Evolutionary conservation across 164 flowering plant genomes (phyloP).

Genomic region (Vitis vinifera): ASM3070453v1 NC_081807.1:2654501-2655000

Average conservation of each 20-base stretch:
- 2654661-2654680: not conserved
- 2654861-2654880: not conserved
- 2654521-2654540: too few species aligned
- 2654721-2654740: not conserved
- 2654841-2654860: not conserved
- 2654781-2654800: too few species aligned
- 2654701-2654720: not conserved
- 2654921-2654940: not conserved
- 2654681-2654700: not conserved
- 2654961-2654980: not conserved
- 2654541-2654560: too few species aligned
- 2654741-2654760: not conserved
- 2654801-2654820: not conserved
- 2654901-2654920: not conserved
- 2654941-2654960: not conserved
- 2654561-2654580: too few species aligned
- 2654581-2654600: not conserved
- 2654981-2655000: not conserved
- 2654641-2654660: too few species aligned
- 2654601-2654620: not conserved
- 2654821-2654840: not conserved
- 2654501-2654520: too few species aligned
- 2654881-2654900: not conserved
- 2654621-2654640: not conserved
- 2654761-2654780: not conserved